Conservation (phyloP, 805 yeast genomes). For the Kuraishia ogatae region DNA sequence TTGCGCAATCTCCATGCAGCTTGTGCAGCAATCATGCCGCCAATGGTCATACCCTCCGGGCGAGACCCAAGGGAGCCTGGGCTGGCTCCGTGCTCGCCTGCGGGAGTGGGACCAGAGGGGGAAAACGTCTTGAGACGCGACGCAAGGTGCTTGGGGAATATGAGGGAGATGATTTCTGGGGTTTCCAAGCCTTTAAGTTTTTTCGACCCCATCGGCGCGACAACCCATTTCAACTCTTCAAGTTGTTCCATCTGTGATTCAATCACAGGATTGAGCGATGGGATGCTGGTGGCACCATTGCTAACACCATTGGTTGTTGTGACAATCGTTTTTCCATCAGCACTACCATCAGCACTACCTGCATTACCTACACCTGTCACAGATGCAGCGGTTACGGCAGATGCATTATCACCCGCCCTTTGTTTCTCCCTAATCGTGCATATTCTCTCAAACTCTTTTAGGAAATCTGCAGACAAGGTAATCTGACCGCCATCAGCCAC, state of each 20-base stretch:
- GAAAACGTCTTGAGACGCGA: constrained; percentile 41
- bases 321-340: too few species aligned
- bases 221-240: constrained; percentile 60
- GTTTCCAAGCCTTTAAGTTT: constrained; percentile 92
- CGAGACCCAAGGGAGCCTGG: constrained; percentile 6
- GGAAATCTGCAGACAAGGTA: constrained; percentile 74
- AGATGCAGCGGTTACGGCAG: neutral
- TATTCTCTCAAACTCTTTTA: constrained; percentile 59
- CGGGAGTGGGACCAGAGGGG: constrained; percentile 4
- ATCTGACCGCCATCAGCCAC: constrained; percentile 99
- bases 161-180: constrained; percentile 76
- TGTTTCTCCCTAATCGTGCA: constrained; percentile 17
- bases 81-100: constrained; percentile 23
- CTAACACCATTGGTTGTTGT: too few species aligned
- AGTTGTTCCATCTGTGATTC: constrained; percentile 59
- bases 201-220: constrained; percentile 70
- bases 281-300: neutral
- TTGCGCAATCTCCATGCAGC: constrained; percentile 34
- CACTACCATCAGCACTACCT: too few species aligned
- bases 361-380: too few species aligned
- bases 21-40: constrained; percentile 21
- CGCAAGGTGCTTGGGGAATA: constrained; percentile 59
- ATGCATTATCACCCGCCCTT: neutral
- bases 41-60: constrained; percentile 12
- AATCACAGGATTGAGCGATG: constrained; percentile 40